Evolutionary conservation across 768 basidiomycete species (phyloP).

Genomic region (Mrakia frigida): DNA sequence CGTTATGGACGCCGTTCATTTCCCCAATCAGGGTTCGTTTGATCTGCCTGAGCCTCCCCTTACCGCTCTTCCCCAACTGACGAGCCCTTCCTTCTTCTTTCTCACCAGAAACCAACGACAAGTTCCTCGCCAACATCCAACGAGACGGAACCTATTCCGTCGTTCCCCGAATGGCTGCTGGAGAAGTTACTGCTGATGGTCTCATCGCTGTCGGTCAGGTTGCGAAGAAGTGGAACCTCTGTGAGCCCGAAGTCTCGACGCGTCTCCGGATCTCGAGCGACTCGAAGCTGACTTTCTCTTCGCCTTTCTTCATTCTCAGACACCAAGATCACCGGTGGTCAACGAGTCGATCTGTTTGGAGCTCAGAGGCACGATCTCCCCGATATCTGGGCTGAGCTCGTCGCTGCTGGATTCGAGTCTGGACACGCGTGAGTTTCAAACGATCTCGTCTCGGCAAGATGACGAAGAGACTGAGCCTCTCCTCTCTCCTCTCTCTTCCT

Average conservation of each 20-base stretch:
- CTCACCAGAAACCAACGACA: constrained; percentile 34
- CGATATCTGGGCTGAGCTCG: constrained; percentile 59
- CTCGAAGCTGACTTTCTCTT: too few relatives aligned
- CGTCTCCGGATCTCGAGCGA: too few relatives aligned
- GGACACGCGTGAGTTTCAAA: constrained; percentile 53
- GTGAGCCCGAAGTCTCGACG: too few relatives aligned
- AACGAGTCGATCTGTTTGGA: constrained; percentile 67
- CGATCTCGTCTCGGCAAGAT: not conserved
- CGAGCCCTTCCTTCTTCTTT: too few relatives aligned
- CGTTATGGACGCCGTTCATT: constrained; percentile 59
- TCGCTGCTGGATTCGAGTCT: constrained; percentile 64
- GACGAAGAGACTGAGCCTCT: not conserved
- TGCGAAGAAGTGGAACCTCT: constrained; percentile 61
- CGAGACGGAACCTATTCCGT: constrained; percentile 62
- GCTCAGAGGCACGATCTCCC: constrained; percentile 65
- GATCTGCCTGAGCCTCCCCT: not conserved
- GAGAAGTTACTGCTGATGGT: constrained; percentile 65
- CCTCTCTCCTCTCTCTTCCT: not conserved
- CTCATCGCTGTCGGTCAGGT: constrained; percentile 61
- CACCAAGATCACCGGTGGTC: constrained; percentile 53
- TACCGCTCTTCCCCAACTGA: not conserved
- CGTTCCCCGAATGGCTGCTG: constrained; percentile 64
- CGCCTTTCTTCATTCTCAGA: constrained; percentile 36
- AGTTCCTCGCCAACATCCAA: constrained; percentile 67
- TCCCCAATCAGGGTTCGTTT: constrained; percentile 54